Evolutionary conservation across 2,329 filamentous ascomycete species (phyloP).

Genomic region (Fusarium sp.): DNA sequence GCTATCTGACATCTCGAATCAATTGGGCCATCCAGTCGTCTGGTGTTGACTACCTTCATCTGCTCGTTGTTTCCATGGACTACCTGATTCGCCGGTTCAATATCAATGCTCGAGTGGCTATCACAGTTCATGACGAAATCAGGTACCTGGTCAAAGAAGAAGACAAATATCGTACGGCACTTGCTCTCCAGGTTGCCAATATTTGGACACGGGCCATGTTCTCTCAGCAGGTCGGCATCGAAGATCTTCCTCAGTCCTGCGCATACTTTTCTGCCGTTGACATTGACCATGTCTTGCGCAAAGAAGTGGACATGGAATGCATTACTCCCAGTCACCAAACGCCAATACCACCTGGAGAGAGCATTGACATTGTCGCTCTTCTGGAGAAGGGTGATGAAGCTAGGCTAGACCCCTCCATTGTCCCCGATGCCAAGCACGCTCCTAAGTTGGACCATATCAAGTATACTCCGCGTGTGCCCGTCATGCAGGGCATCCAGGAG

Average conservation of each 20-base stretch:
- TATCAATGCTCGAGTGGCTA: conserved; percentile 84
- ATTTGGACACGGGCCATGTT: conserved; percentile 99
- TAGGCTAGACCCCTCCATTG: conserved; percentile 73
- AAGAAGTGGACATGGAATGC: conserved; percentile 98
- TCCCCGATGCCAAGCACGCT: conserved; percentile 63
- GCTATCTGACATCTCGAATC: conserved; percentile 95
- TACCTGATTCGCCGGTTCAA: conserved; percentile 89
- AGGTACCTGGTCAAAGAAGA: conserved; percentile 88
- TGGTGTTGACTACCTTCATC: conserved; percentile 95
- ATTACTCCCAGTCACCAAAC: conserved; percentile 87
- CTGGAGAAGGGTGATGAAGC: conserved; percentile 79
- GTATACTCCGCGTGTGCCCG: conserved; percentile 79
- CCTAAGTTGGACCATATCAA: conserved; percentile 71
- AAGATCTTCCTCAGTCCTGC: conserved; percentile 92
- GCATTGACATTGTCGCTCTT: conserved; percentile 83
- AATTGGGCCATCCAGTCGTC: conserved; percentile 99
- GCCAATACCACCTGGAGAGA: conserved; percentile 86
- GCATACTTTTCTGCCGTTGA: conserved; percentile 97
- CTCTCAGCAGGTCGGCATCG: conserved; percentile 93
- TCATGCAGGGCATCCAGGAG: conserved; percentile 80
- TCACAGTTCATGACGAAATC: conserved; percentile 98
- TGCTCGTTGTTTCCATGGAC: conserved; percentile 94
- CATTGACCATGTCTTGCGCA: conserved; percentile 93
- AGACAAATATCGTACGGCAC: conserved; percentile 88
- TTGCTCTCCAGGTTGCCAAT: conserved; percentile 94